Evolutionary conservation across 2,329 filamentous ascomycete genomes (phyloP).

Genomic region (Tympanopsis confertula): DNA sequence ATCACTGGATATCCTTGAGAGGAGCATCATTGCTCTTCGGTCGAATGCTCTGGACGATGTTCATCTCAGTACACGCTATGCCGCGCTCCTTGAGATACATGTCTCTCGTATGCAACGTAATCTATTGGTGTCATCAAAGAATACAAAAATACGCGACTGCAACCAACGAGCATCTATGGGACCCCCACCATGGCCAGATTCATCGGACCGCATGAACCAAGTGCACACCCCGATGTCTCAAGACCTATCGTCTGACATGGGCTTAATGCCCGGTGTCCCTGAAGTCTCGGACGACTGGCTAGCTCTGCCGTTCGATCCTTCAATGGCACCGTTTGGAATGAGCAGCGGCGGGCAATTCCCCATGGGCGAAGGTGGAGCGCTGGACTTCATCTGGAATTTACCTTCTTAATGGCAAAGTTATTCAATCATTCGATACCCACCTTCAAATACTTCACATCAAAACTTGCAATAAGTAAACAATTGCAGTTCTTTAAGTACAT

Average conservation of each 20-base stretch:
- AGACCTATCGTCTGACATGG: background rate
- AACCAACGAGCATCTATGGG: slow-evolving; percentile 3
- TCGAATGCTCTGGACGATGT: slow-evolving; percentile 37
- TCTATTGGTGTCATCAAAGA: slow-evolving; percentile 18
- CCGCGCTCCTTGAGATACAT: slow-evolving; percentile 32
- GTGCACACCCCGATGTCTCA: background rate
- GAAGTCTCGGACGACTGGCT: background rate
- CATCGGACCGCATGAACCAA: no score
- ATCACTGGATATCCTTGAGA: slow-evolving; percentile 32
- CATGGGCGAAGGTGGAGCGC: background rate
- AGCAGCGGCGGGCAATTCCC: slow-evolving; percentile 1
- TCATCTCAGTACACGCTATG: slow-evolving; percentile 36
- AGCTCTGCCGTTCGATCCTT: background rate
- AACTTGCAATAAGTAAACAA: no score
- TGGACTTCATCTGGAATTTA: slow-evolving; percentile 1
- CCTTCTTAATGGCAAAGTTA: no score
- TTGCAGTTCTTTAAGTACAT: no score
- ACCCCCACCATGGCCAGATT: background rate
- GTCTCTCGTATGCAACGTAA: slow-evolving; percentile 23
- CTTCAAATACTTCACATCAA: no score
- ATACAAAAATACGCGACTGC: slow-evolving; percentile 11
- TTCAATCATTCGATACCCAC: no score
- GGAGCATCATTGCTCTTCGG: slow-evolving; percentile 31
- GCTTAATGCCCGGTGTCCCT: no score
- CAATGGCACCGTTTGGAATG: background rate